Evolutionary conservation across 2,329 filamentous ascomycete species (phyloP), one percentile per base, ranked within the genome.

Genomic region (Alternaria arbusti): DNA sequence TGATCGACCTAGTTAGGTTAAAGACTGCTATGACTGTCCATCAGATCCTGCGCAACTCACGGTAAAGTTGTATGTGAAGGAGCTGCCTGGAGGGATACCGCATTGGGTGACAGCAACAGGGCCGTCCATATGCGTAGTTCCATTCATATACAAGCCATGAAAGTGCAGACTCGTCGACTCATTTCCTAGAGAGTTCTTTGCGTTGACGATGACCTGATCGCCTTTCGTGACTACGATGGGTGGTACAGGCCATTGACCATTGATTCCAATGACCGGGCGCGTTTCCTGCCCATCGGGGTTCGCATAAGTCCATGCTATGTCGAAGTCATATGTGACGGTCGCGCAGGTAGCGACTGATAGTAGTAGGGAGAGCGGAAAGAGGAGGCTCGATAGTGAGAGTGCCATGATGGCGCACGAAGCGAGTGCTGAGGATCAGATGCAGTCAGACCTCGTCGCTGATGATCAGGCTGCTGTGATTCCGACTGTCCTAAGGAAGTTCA

Each of bases 81-180:
- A 86, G 6, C 83, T 81, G 0, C 87, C 87, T 1, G 90, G 88
- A 0, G 87, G 83, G 56, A 94, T 90, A 0, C 64, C 69, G 30
- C 78, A 80, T 54, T 80, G 90, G 0, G 87, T 90, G 6, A 92
- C 84, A 36, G 87, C 89, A 0, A 88, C 83, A 1, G 90, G 86
- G 0, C 91, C 92, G 71, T 95, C 91, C 89, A 93, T 92, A 60
- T 85, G 85, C 62, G 88, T 92, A 0, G 90, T 91, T 11, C 90
- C 90, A 68, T 92, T 92, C 74, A 93, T 91, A 73, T 88, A 93
- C 66, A 95, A 84, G 15, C 92, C 92, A 69, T 95, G 92, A 77
- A 91, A 94, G 74, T 95, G 92, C 6, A 94, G 83, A 40, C 85
- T 87, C 9, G 90, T 90, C 12, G 85, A 86, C 68, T 86, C 78